Evolutionary conservation across 768 basidiomycete genomes (phyloP).

Genomic region (Amanita rubescens): DNA sequence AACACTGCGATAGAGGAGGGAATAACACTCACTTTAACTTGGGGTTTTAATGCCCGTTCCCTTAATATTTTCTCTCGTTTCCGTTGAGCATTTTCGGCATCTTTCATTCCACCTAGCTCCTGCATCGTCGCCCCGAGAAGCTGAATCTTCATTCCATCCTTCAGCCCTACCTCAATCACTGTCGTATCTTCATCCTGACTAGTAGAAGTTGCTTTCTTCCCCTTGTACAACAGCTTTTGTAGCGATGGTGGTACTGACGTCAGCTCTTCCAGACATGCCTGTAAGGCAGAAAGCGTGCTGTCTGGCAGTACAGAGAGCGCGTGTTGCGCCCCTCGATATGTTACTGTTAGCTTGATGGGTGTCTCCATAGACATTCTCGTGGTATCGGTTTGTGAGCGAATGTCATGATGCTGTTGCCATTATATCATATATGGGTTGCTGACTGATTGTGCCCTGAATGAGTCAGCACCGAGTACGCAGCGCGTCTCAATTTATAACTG

Average conservation of each 20-base stretch:
- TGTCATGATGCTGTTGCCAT: too few relatives aligned
- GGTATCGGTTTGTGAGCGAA: too few relatives aligned
- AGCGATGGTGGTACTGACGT: slow-evolving; percentile 57
- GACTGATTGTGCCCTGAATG: too few relatives aligned
- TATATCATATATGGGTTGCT: too few relatives aligned
- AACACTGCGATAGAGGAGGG: background rate
- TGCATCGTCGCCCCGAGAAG: slow-evolving; percentile 59
- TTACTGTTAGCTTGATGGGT: slow-evolving; percentile 21
- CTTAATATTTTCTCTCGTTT: slow-evolving; percentile 50
- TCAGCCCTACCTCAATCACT: slow-evolving; percentile 43
- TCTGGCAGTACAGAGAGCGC: slow-evolving; percentile 41
- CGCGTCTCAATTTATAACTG: too few relatives aligned
- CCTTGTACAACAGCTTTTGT: slow-evolving; percentile 71
- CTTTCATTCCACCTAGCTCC: slow-evolving; percentile 48
- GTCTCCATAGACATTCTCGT: too few relatives aligned
- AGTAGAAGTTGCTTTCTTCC: slow-evolving; percentile 41
- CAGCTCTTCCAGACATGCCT: slow-evolving; percentile 47
- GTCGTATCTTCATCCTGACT: slow-evolving; percentile 21
- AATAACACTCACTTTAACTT: slow-evolving; percentile 41
- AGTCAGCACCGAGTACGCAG: too few relatives aligned
- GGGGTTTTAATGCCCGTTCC: slow-evolving; percentile 50
- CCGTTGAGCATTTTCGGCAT: slow-evolving; percentile 50
- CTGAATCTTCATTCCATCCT: slow-evolving; percentile 58
- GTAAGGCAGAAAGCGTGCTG: slow-evolving; percentile 43
- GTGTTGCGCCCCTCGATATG: slow-evolving; percentile 43